Evolutionary conservation across 768 basidiomycete genomes (phyloP).

Genomic region (Hericium coralloides): DNA sequence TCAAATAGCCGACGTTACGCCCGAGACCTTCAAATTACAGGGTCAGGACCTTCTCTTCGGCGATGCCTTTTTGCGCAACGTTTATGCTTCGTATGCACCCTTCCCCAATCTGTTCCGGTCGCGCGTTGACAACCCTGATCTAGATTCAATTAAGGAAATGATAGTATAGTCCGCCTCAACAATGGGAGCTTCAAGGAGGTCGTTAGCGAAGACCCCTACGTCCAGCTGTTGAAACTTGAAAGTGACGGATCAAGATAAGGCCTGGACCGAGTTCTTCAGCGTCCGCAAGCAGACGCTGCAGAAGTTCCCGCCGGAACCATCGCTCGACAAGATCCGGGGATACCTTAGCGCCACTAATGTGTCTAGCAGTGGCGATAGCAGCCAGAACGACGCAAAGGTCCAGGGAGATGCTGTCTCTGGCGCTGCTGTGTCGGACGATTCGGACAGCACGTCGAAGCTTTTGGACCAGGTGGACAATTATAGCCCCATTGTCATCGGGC

Average conservation of each 20-base stretch:
- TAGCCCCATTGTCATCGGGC: background rate
- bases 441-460: background rate
- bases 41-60: background rate
- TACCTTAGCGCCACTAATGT: background rate
- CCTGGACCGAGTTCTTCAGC: background rate
- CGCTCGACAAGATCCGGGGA: background rate
- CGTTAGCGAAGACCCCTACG: background rate
- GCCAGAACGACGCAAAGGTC: background rate
- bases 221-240: background rate
- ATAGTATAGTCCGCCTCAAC: background rate
- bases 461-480: background rate
- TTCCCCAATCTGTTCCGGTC: background rate
- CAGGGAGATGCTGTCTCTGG: background rate
- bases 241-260: background rate
- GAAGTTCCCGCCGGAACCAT: background rate
- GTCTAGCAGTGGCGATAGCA: background rate
- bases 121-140: background rate
- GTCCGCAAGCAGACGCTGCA: background rate
- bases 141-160: background rate
- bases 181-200: background rate
- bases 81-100: background rate
- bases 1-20: background rate
- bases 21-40: background rate
- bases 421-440: background rate
- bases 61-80: background rate